phyloP scores from a whole-genome alignment of 257 asterid species.

The Jacaranda copaia region DNA sequence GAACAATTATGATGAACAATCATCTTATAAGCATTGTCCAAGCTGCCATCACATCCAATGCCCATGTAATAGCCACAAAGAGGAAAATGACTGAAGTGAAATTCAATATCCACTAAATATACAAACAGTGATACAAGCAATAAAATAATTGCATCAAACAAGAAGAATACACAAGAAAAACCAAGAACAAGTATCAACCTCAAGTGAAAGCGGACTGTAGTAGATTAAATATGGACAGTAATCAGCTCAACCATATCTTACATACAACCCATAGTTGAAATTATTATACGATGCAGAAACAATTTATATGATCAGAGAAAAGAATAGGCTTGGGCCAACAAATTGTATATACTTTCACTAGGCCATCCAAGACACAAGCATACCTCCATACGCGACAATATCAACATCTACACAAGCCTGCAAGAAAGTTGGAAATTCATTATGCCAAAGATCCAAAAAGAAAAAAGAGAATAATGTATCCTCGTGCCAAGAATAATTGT shows the following conservation, averaged over 20 bases:
- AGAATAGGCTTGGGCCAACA: slow-evolving; percentile 23
- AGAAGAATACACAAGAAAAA: not conserved
- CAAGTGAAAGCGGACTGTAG: not conserved
- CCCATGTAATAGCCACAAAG: too few relatives aligned
- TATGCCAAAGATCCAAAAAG: slow-evolving; percentile 8
- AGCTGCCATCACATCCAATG: too few relatives aligned
- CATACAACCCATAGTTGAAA: not conserved
- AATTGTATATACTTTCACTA: slow-evolving; percentile 25
- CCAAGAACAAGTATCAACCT: not conserved
- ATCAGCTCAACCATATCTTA: slow-evolving; percentile 17
- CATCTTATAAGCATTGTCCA: too few relatives aligned
- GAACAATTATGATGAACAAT: too few relatives aligned
- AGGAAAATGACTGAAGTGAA: too few relatives aligned
- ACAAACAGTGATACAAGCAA: too few relatives aligned
- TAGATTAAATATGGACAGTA: not conserved
- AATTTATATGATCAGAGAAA: slow-evolving; percentile 11
- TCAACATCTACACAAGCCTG: slow-evolving; percentile 88
- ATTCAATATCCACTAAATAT: too few relatives aligned
- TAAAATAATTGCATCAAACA: not conserved
- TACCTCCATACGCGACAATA: slow-evolving; percentile 97
- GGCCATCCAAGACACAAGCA: slow-evolving; percentile 25
- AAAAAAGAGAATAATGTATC: not conserved
- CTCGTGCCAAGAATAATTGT: not conserved
- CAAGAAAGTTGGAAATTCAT: slow-evolving; percentile 37
- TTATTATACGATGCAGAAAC: slow-evolving; percentile 27